Evolutionary conservation across 83 land plant species (phyloP), one percentile per base, ranked within the genome.

Genomic region (Picea mariana): DNA sequence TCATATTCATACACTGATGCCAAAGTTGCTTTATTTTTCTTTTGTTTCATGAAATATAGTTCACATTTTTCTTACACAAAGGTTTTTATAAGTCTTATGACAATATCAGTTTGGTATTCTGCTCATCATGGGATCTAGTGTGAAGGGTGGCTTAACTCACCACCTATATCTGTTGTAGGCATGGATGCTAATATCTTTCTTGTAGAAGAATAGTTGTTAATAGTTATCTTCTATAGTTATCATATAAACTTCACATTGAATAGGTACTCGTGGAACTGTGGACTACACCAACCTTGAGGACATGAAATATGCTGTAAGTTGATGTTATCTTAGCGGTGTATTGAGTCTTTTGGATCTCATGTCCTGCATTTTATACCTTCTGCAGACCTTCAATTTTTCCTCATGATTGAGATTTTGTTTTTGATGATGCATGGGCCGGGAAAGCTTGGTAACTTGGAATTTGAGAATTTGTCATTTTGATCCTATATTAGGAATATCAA

Each of bases 301-400:
- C 83, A 94, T 94, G 97, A 94, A 91, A 84, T 90, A 92, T 87
- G 97, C 97, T 38, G 97, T 94, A 87, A 82, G 93, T 83, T n/a
- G 23, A 40, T 42, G 18, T 82, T 55, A 31, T 38, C 17, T 21
- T 58, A 24, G 49, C 27, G 9, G 4, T 64, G 21, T 40, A 58
- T 80, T 72, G 44, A 11, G 44, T 73, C 4, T 1, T 52, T 38
- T 42, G 23, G 13, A 42, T 72, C n/a, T 20, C 7, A 6, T 42
- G 18, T 7, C 24, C 52, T 42, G 20, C 6, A 18, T 72, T 72
- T 72, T 72, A 18, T 8, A 16, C 7, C 21, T 69, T 69, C 21
- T 73, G 49, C 77, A 47, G 26, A 47, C 44, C 21, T n/a, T 17
- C 9, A 2, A n/a, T 18, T 21, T 72, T 18, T 72, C 13, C 6